Base-by-base conservation (phyloP, 192 early-diverging fungal genomes). In the Umbelopsis sp. region DNA sequence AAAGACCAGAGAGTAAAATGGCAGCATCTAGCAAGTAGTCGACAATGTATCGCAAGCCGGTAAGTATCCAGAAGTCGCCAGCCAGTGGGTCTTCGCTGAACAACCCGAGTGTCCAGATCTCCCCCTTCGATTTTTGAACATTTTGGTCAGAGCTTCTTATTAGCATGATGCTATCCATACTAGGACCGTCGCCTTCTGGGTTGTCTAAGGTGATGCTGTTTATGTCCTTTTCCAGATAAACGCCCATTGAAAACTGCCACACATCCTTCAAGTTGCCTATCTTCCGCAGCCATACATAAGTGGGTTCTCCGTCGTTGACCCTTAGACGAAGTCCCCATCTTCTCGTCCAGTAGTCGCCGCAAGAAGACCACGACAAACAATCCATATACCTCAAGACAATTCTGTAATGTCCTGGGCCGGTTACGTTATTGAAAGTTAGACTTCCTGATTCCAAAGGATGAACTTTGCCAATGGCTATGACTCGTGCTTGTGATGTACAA, bases 291-390 rank as follows among this genome's bases (percentile, higher is more conserved):
- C 33, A 61, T 3, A 61, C 27, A 61, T 61, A 61, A 5, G 55
- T 35, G 2, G 16, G 5, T 6, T 61, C 55, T 61, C 55, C 55
- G 16, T 27, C 33, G 16, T 61, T 61, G 0, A 61, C 27, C 13
- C 55, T 12, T n/a, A 61, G 55, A 11, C 55, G 55, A n/a, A 61
- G n/a, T 1, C 55, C 55, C 55, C 55, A 61, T 61, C 55, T 61
- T 35, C 55, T 23, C 27, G 30, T 35, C 55, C 55, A 61, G 27
- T 61, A 61, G 4, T 61, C 55, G 3, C 55, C 55, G 25, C 55
- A 61, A 18, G 33, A 5, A 16, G 55, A 61, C 55, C 55, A 61
- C 9, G 55, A 61, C 25, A 61, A 61, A 30, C 55, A 61, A 30
- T 61, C 55, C 55, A 61, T 61, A 13, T 61, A 61, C 33, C 55